Evolutionary conservation across 2,329 filamentous ascomycete species (phyloP), one percentile per base, ranked within the genome.

Genomic region (Macrophomina tecta): DNA sequence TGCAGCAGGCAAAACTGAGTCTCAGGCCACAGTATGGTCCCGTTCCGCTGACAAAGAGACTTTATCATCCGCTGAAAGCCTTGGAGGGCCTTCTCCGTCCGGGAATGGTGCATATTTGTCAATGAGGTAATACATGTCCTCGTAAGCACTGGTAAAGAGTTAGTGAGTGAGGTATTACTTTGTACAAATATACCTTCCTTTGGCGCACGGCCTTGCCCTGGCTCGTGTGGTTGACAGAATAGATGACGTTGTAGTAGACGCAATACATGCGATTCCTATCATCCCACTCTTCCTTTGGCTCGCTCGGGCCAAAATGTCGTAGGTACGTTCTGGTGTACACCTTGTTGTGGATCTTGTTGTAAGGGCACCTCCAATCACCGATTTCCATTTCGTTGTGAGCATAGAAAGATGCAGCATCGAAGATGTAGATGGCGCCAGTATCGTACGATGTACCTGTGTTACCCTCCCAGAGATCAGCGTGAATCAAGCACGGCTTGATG

Each of bases 401-500:
- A 67, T 79, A 82, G 63, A 76, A 79, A 0, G 70, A 73, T 1
- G 73, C 77, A 1, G 76, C 73, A 65, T 82, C 79, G 63, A 80
- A 82, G 7, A 82, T 70, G 28, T 75, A 65, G 8, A 76, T 67
- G 0, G 76, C 60, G 0, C 72, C 74, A 0, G 73, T 80, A 7
- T 72, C 64, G 0, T 67, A 63, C 36, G 76, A 73, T 5, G 74
- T 76, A 0, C 77, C 78, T 1, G 73, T 70, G 65, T 83, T 83
- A 1, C 72, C 75, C 56, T 82, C 77, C 80, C 79, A 82, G 1
- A 82, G 70, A 69, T 82, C 79, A 0, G 79, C 80, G 66, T 81
- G 79, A 16, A 80, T 76, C 52, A 81, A 69, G 23, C 69, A 68
- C 1, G 76, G 75, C 52, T 70, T 73, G 9, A 78, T 48, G 1